These are phyloP conservation scores for Ophiosphaerella korrae DNA, from an alignment of 2,329 filamentous ascomycete genomes.

Conservation along the genomic window DNA sequence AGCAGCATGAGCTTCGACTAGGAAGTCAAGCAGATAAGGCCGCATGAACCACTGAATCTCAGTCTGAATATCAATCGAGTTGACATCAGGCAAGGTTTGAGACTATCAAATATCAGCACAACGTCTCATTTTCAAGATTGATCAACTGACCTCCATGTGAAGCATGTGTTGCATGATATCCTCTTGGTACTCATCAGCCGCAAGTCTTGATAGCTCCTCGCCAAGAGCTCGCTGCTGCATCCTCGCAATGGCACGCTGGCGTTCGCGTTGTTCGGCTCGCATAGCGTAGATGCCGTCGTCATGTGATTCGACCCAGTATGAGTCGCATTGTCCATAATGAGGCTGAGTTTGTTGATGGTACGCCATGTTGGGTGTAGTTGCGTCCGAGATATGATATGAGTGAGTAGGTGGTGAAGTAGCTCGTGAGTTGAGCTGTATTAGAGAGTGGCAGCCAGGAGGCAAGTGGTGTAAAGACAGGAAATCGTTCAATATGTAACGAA, in stretches of 20 bases:
- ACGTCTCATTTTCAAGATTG: conserved; percentile 5
- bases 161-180: conserved; percentile 94
- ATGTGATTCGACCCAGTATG: conserved; percentile 69
- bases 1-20: conserved; percentile 94
- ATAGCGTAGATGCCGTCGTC: conserved; percentile 59
- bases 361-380: conserved; percentile 56
- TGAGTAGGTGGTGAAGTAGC: conserved; percentile 48
- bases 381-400: conserved; percentile 11
- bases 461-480: conserved; percentile 59
- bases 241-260: conserved; percentile 76
- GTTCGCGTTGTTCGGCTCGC: conserved; percentile 73
- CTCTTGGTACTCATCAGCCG: conserved; percentile 89
- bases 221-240: conserved; percentile 87
- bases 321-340: conserved; percentile 68
- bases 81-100: conserved; percentile 92
- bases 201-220: conserved; percentile 83
- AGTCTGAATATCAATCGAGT: conserved; percentile 97
- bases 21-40: conserved; percentile 95
- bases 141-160: conserved; percentile 78
- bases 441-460: conserved; percentile 57
- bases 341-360: conserved; percentile 57
- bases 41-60: conserved; percentile 99
- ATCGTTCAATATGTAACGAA: conserved; percentile 61
- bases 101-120: conserved; percentile 55
- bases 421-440: conserved; percentile 49